Evolutionary conservation across 2,329 filamentous ascomycete genomes (phyloP), one percentile per base, ranked within the genome.

Genomic region (Rosellinia necatrix): DNA sequence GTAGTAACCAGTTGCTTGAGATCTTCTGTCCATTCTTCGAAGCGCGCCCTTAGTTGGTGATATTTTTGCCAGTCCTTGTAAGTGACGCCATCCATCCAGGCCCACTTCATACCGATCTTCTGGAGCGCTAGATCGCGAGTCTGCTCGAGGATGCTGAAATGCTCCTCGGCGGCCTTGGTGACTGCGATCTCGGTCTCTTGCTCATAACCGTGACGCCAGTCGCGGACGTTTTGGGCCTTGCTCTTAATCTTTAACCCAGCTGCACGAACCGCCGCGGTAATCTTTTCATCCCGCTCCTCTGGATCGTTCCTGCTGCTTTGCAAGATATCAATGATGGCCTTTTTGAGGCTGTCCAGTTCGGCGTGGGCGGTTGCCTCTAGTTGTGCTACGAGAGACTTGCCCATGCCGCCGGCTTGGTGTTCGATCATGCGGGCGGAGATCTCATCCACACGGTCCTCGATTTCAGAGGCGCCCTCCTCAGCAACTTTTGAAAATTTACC

Each of bases 61-160:
- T 96, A 99, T 71, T 93, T 94, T 57, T 88, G 85, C 94, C 94
- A 99, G 72, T 99, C 92, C 72, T 96, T 92, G 79, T 99, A 97
- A 1, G 93, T 96, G 59, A 99, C 84, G 27, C 91, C 91, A 55
- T 97, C 92, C 76, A 92, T 94, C 88, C 91, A 96, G 10, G 93
- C 92, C 92, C 94, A 99, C 68, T 84, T 85, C 86, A 96, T 93
- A 53, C 92, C 92, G 50, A 97, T 91, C 71, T 96, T 91, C 70
- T 96, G 91, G 29, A 97, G 81, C 5, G 92, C 91, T 30, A 96
- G 80, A 66, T 92, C 89, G 37, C 90, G 86, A 58, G 94, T 92
- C 68, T 85, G 84, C 61, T 93, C 89, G 27, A 97, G 82, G 13
- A 96, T 91, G 68, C 87, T 83, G 50, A 96, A 85, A 41, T 93